These are phyloP conservation scores for Rutstroemia sp. DNA, from an alignment of 2,329 filamentous ascomycete genomes.

Conservation along the genomic window DNA sequence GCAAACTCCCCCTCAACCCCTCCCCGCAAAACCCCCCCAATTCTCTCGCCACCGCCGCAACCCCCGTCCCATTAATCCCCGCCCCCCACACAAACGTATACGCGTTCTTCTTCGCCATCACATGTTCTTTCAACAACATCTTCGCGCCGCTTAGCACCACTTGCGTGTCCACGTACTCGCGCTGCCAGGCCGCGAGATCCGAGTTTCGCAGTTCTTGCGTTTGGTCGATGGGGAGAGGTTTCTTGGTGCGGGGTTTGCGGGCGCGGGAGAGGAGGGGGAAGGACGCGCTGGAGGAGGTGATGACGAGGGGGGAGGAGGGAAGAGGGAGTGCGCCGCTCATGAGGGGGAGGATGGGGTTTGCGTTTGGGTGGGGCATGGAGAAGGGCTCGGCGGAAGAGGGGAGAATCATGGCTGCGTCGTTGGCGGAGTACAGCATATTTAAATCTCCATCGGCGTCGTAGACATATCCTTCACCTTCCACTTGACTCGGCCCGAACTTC, in stretches of 20 bases:
- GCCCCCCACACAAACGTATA: slow-evolving; percentile 50
- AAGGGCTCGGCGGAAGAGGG: slow-evolving; percentile 27
- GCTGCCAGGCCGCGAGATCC: slow-evolving; percentile 49
- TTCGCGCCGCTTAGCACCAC: slow-evolving; percentile 38
- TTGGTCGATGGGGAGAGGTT: slow-evolving; percentile 40
- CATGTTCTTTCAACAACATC: slow-evolving; percentile 32
- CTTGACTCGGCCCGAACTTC: not conserved
- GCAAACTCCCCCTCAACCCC: not conserved
- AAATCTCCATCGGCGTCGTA: slow-evolving; percentile 22
- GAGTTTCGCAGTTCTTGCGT: slow-evolving; percentile 46
- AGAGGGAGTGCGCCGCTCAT: slow-evolving; percentile 23
- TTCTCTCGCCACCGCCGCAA: slow-evolving; percentile 34
- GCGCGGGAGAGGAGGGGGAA: slow-evolving; percentile 31
- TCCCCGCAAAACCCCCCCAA: slow-evolving; percentile 24
- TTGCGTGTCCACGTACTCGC: slow-evolving; percentile 56
- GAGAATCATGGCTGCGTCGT: slow-evolving; percentile 27
- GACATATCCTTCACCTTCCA: slow-evolving; percentile 16
- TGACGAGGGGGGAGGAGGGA: slow-evolving; percentile 19
- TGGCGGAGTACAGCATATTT: slow-evolving; percentile 26
- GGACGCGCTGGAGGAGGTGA: slow-evolving; percentile 32
- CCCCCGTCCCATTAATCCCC: slow-evolving; percentile 48
- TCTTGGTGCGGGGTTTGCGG: slow-evolving; percentile 28
- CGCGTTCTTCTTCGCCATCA: slow-evolving; percentile 55
- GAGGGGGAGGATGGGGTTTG: not conserved
- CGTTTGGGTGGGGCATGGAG: not conserved